These are phyloP conservation scores for Pseudogymnoascus sp. DNA, from an alignment of 2,329 filamentous ascomycete genomes.

Conservation along the genomic window DNA sequence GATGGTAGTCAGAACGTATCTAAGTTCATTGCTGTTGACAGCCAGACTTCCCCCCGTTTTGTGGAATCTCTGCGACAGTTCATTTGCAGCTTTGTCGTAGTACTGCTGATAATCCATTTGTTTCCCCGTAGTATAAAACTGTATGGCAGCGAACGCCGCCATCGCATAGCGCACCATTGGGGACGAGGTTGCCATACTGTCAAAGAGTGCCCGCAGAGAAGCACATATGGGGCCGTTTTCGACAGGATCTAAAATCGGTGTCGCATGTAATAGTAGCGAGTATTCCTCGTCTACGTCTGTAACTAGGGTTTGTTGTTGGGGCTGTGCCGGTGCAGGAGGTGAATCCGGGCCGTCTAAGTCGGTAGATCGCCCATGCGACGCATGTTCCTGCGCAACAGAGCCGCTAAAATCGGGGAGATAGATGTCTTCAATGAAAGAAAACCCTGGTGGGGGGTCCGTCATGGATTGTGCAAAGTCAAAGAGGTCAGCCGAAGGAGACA, in stretches of 20 bases:
- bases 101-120: conserved; percentile 3
- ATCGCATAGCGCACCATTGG: neutral
- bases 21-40: neutral
- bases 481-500: conserved; percentile 6
- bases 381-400: neutral
- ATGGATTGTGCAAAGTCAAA: neutral
- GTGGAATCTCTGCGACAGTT: neutral
- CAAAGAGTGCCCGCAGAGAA: conserved; percentile 1
- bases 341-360: neutral
- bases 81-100: conserved; percentile 3
- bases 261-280: conserved; percentile 5
- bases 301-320: neutral
- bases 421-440: conserved; percentile 3
- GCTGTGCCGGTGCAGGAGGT: neutral
- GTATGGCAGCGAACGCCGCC: neutral
- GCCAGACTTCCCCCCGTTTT: neutral
- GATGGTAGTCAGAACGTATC: conserved; percentile 9
- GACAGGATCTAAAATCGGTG: conserved; percentile 1
- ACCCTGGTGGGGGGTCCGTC: neutral
- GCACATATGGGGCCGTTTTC: conserved; percentile 1
- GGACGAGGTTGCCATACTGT: conserved; percentile 4
- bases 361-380: neutral
- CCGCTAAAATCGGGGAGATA: neutral
- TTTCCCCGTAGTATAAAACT: neutral
- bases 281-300: conserved; percentile 8